Evolutionary conservation across 148 eudicot genomes (phyloP), one percentile per base, ranked within the genome.

Genomic region (Amaranthus palmeri): DNA sequence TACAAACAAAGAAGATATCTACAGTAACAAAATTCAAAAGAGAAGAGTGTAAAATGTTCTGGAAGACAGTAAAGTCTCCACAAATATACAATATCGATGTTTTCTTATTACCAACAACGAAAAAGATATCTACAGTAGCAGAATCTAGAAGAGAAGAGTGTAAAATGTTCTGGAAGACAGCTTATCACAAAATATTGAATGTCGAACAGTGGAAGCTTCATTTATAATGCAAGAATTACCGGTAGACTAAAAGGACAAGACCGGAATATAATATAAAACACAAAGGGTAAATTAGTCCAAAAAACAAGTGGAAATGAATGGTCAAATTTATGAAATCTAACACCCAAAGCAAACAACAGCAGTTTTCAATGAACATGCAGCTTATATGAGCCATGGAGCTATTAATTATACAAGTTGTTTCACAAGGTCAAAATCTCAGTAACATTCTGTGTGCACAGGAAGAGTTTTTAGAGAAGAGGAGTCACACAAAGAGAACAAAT

Each of bases 61-160:
- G 46, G 59, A 52, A 25, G 62, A 8, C 12, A 36, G 11, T 13
- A 18, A 18, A 59, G 45, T 7, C 46, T 41, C 6, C 42, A 61
- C 46, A 40, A 4, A 44, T 43, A 44, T 6, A 62, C 11, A 13
- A 14, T 25, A 62, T 62, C 45, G 12, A 41, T 36, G 46, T 40
- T 18, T 58, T 25, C 10, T 58, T 7, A 12, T 17, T 50, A 6
- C 11, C 70, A 51, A 67, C 11, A 57, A 52, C 5, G 17, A 67
- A 67, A 36, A 50, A 11, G 3, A 36, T 4, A 4, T 11, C 47
- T 42, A 40, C 68, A 36, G 40, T 9, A 52, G 41, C 46, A 49
- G 10, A 67, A 67, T 10, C 12, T 61, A 69, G 61, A 69, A 8
- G 9, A 69, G 49, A 49, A 69, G 50, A 69, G 36, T 42, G 47